A percentile compares a stretch with the other conserved stretches of the same genome.
These are phyloP conservation scores for Gonapodya sp. DNA, from an alignment of 192 early-diverging fungal genomes.

Conservation along the genomic window DNA sequence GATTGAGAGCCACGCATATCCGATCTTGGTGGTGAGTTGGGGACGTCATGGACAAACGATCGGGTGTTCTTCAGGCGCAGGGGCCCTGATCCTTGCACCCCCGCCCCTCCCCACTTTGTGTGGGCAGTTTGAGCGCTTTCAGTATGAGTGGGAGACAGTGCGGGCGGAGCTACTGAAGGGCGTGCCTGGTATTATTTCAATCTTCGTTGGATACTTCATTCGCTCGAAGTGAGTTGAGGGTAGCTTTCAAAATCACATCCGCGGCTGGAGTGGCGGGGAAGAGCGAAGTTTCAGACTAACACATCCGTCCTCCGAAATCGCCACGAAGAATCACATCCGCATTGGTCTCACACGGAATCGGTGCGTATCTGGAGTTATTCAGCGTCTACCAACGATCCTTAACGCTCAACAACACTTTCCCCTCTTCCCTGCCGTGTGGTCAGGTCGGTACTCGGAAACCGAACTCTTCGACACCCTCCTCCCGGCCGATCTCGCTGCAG, in stretches of 20 bases:
- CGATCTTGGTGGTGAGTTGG: constrained; percentile 3
- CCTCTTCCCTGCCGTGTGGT: not conserved
- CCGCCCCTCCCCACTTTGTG: constrained; percentile 3
- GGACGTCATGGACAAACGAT: not conserved
- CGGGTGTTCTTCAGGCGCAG: not conserved
- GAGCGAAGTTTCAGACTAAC: not conserved
- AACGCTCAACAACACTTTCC: not conserved
- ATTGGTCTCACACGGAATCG: not conserved
- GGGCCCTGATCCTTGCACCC: not conserved
- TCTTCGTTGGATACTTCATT: constrained; percentile 1
- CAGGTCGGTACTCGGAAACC: not conserved
- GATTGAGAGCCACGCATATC: constrained; percentile 1
- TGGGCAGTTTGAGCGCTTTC: not conserved
- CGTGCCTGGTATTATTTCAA: not conserved
- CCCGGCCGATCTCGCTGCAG: constrained; percentile 2
- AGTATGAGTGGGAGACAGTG: constrained; percentile 1
- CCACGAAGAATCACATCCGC: constrained; percentile 3
- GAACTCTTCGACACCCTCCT: constrained; percentile 7
- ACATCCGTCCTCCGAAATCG: not conserved
- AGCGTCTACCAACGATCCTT: not conserved
- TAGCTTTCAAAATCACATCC: not conserved
- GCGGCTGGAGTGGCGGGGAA: not conserved
- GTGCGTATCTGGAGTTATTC: constrained; percentile 4
- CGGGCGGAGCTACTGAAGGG: not conserved
- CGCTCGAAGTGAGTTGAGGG: not conserved